Conservation (phyloP, 208 protist species). For the Trichomonas tenax region DNA sequence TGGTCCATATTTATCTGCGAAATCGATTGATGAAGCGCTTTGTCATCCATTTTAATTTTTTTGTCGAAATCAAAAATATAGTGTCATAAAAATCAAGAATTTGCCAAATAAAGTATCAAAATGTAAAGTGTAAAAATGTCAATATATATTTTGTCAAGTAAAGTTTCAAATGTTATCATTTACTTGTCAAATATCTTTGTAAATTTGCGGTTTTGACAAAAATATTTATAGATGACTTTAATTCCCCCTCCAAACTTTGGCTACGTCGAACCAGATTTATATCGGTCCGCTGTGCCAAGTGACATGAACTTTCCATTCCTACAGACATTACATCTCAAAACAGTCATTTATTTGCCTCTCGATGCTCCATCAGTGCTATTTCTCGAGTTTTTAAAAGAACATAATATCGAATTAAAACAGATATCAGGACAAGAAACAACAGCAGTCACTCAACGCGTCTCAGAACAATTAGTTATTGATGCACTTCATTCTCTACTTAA, state of each 20-base stretch:
- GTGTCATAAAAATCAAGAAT: too few species aligned
- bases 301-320: constrained; percentile 86
- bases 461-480: constrained; percentile 57
- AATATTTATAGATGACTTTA: not conserved
- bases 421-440: not conserved
- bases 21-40: not conserved
- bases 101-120: too few species aligned
- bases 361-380: constrained; percentile 65
- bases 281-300: constrained; percentile 72
- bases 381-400: constrained; percentile 57
- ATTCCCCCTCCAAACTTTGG: constrained; percentile 39
- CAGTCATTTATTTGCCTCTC: constrained; percentile 74
- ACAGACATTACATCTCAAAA: constrained; percentile 71
- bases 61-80: too few species aligned
- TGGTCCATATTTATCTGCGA: not conserved
- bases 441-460: constrained; percentile 43
- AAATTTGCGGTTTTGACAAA: too few species aligned
- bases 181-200: too few species aligned
- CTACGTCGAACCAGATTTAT: constrained; percentile 81
- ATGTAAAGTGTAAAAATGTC: too few species aligned
- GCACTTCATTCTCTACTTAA: constrained; percentile 76
- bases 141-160: too few species aligned
- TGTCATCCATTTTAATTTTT: not conserved
- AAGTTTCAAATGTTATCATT: too few species aligned
- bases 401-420: constrained; percentile 58